Percentiles rank a stretch among this genome's conserved stretches.
Conservation (phyloP, 139 green algal species). For the Chlamydomonas sp. region DNA sequence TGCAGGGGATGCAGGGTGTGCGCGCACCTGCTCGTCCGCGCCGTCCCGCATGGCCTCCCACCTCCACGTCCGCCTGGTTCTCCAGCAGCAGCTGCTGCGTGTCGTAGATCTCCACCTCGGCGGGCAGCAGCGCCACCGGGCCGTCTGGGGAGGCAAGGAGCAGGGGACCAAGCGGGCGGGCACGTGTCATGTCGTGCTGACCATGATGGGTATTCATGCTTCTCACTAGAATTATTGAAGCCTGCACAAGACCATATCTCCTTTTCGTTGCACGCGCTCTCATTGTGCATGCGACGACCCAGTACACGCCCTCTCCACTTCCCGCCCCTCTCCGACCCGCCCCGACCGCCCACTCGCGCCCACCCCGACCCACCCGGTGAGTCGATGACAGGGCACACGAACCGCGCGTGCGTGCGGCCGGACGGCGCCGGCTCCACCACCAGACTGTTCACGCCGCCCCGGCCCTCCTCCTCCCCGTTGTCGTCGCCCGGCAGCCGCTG, state of each 20-base stretch:
- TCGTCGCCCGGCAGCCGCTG: background rate
- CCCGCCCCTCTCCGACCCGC: no score
- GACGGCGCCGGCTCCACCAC: constrained; percentile 16
- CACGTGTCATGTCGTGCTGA: no score
- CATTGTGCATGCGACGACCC: no score
- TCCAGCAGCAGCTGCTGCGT: constrained; percentile 12
- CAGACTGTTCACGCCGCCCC: background rate
- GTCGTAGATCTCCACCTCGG: constrained; percentile 61
- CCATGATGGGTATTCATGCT: no score
- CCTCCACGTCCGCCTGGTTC: constrained; percentile 36
- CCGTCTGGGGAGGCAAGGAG: constrained; percentile 9
- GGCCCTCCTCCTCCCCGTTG: background rate
- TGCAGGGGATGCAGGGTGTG: background rate
- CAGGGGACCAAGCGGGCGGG: no score
- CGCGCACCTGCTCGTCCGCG: background rate
- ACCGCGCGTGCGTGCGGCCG: background rate
- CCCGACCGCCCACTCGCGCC: background rate
- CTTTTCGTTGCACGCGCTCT: no score
- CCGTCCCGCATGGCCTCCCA: constrained; percentile 31
- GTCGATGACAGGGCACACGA: constrained; percentile 38
- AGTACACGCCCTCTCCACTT: no score
- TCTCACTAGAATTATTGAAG: no score
- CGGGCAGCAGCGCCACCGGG: constrained; percentile 68
- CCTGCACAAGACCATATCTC: no score
- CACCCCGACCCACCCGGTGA: constrained; percentile 20